Base-by-base conservation (phyloP, 2,329 filamentous ascomycete species). In the Paecilomyces dactylethromorphus region DNA sequence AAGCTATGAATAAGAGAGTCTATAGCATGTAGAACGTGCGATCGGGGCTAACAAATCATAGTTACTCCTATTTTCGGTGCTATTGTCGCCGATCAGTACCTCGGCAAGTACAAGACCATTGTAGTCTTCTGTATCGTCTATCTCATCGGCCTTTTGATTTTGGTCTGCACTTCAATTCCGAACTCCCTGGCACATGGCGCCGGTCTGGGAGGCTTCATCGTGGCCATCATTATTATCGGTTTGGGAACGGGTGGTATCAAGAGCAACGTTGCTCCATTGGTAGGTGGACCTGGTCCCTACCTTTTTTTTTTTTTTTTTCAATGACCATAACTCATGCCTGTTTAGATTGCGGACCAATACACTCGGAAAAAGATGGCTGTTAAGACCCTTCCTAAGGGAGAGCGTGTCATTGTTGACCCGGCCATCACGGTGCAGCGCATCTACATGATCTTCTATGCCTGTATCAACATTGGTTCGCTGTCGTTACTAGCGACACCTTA, bases 381-480 rank as follows among this genome's bases (percentile, higher is more conserved):
- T 21, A 69, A 70, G 59, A 76, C 74, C 15, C 69, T 68, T 50
- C 72, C 74, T 61, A 76, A 75, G 53, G 81, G 81, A 21, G 76
- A 83, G 68, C 76, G 79, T 18, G 84, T 90, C 57, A 80, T 90
- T 62, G 82, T 89, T 26, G 87, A 90, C 64, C 86, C 87, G 0
- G 79, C 82, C 45, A 77, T 88, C 57, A 90, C 87, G 1, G 82
- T 87, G 62, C 84, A 87, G 66, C 80, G 85, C 54, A 85, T 90
- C 61, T 90, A 88, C 78, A 88, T 86, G 85, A 82, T 90, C 68
- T 90, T 90, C 76, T 90, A 90, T 74, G 80, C 82, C 71, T 87
- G 84, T 74, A 90, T 91, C 69, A 91, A 91, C 72, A 65, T 91
- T 15, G 89, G 88, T n/a, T 84, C 86, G 1, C 78, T 92, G 6